Evolutionary conservation across 495 filamentous ascomycete genomes (phyloP).

Genomic region (Cudoniella acicularis): DNA sequence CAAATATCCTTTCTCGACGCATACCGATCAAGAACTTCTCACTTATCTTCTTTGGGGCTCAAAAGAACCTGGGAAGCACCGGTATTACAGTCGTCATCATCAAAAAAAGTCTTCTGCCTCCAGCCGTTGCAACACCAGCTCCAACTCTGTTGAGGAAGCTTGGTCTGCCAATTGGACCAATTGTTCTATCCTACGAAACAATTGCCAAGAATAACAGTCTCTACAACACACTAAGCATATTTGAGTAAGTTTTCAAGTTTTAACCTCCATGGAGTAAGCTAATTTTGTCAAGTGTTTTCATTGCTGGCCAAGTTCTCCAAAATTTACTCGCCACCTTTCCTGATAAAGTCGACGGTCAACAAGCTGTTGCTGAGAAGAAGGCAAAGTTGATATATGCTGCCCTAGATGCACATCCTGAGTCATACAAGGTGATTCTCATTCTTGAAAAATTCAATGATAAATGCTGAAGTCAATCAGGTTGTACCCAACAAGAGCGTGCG

Average conservation of each 20-base stretch:
- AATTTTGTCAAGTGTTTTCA: conserved; percentile 56
- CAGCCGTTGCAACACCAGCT: conserved; percentile 50
- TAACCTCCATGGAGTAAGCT: not conserved
- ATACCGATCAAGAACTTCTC: conserved; percentile 69
- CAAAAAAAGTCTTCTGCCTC: conserved; percentile 70
- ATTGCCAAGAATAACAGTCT: conserved; percentile 84
- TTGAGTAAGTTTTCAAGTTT: conserved; percentile 50
- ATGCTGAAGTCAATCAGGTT: conserved; percentile 27
- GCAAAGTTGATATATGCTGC: conserved; percentile 67
- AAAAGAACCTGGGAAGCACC: conserved; percentile 72
- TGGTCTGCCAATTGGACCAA: conserved; percentile 70
- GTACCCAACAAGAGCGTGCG: conserved; percentile 70
- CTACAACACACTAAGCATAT: conserved; percentile 94
- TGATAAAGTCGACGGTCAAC: conserved; percentile 65
- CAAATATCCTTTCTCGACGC: conserved; percentile 63
- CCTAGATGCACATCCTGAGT: conserved; percentile 61
- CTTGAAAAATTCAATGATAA: not conserved
- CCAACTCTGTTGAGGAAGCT: conserved; percentile 67
- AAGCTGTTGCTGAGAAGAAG: conserved; percentile 68
- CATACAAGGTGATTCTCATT: conserved; percentile 13
- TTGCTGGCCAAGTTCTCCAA: conserved; percentile 80
- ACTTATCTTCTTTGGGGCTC: conserved; percentile 74
- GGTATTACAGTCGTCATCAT: conserved; percentile 83
- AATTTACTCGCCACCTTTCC: conserved; percentile 56
- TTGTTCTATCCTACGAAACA: conserved; percentile 75